Conservation (phyloP, 208 protist genomes). For the Entamoeba dispar region DNA sequence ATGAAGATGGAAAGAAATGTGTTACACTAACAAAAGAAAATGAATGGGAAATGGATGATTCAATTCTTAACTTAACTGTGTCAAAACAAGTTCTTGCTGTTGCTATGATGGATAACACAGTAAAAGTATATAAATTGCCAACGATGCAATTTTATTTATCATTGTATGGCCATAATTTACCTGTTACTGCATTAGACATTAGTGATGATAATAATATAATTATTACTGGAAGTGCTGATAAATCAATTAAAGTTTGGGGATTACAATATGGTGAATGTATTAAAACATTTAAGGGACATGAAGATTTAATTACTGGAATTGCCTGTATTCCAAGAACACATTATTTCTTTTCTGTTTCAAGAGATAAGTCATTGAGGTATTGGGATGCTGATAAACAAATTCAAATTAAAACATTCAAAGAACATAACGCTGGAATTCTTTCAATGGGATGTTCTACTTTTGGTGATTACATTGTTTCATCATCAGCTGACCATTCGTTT, state of each 20-base stretch:
- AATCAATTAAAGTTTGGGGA: slow-evolving; percentile 91
- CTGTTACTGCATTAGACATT: slow-evolving; percentile 66
- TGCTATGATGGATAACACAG: slow-evolving; percentile 75
- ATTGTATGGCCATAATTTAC: slow-evolving; percentile 90
- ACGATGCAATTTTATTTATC: slow-evolving; percentile 82
- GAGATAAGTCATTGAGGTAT: slow-evolving; percentile 59
- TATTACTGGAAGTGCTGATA: slow-evolving; percentile 80
- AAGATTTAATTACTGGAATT: slow-evolving; percentile 72
- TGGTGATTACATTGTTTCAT: slow-evolving; percentile 26
- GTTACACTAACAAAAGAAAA: slow-evolving; percentile 22
- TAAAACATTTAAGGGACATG: slow-evolving; percentile 79
- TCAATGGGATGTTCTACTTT: slow-evolving; percentile 26
- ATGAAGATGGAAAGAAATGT: background rate
- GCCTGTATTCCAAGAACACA: slow-evolving; percentile 80
- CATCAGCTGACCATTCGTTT: slow-evolving; percentile 45
- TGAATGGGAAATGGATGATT: slow-evolving; percentile 69
- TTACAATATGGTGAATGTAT: slow-evolving; percentile 58
- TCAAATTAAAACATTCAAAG: slow-evolving; percentile 51
- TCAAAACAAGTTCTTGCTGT: slow-evolving; percentile 63
- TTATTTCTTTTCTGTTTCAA: slow-evolving; percentile 72
- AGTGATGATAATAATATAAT: slow-evolving; percentile 57
- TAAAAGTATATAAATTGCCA: slow-evolving; percentile 82
- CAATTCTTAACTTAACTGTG: slow-evolving; percentile 56
- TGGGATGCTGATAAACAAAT: slow-evolving; percentile 89
- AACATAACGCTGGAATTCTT: slow-evolving; percentile 48